Conservation (phyloP, 306 rosid species). For the Pterocarpus santalinus region DNA sequence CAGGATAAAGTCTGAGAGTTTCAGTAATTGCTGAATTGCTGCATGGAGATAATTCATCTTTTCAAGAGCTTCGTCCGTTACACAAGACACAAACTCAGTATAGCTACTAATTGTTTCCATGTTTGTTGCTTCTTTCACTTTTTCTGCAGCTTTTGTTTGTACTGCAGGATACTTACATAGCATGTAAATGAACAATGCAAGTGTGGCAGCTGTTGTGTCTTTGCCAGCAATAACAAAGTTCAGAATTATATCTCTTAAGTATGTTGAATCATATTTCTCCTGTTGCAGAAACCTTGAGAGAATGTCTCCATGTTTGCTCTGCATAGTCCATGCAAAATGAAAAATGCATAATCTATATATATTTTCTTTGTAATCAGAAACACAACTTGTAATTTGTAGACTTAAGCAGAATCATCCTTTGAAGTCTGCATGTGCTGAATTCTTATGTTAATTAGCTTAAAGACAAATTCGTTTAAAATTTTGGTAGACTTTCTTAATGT, state of each 20-base stretch:
- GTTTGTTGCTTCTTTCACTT: slow-evolving; percentile 63
- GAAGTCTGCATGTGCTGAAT: slow-evolving; percentile 59
- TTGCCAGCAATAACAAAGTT: slow-evolving; percentile 78
- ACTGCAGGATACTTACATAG: slow-evolving; percentile 70
- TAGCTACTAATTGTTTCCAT: slow-evolving; percentile 50
- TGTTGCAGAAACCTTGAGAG: slow-evolving; percentile 76
- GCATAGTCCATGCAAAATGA: slow-evolving; percentile 37
- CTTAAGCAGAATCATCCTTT: slow-evolving; percentile 56
- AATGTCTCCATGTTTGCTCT: slow-evolving; percentile 67
- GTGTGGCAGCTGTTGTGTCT: slow-evolving; percentile 77
- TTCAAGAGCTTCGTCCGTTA: slow-evolving; percentile 69
- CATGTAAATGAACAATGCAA: slow-evolving; percentile 82
- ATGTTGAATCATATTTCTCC: slow-evolving; percentile 50
- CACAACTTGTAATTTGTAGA: slow-evolving; percentile 20
- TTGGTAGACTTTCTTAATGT: slow-evolving; percentile 49
- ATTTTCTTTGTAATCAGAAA: slow-evolving; percentile 19
- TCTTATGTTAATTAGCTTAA: slow-evolving; percentile 63
- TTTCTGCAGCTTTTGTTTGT: slow-evolving; percentile 70
- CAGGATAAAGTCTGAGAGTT: slow-evolving; percentile 86
- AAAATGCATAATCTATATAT: neutral
- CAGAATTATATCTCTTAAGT: slow-evolving; percentile 73
- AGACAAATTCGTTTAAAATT: slow-evolving; percentile 61
- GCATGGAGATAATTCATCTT: slow-evolving; percentile 84
- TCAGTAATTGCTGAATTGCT: slow-evolving; percentile 75
- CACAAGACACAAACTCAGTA: slow-evolving; percentile 54